A percentile compares a stretch with the other conserved stretches of the same genome.
These are phyloP conservation scores for Viola odorata DNA, from an alignment of 345 rosid genomes.

Conservation along the genomic window DNA sequence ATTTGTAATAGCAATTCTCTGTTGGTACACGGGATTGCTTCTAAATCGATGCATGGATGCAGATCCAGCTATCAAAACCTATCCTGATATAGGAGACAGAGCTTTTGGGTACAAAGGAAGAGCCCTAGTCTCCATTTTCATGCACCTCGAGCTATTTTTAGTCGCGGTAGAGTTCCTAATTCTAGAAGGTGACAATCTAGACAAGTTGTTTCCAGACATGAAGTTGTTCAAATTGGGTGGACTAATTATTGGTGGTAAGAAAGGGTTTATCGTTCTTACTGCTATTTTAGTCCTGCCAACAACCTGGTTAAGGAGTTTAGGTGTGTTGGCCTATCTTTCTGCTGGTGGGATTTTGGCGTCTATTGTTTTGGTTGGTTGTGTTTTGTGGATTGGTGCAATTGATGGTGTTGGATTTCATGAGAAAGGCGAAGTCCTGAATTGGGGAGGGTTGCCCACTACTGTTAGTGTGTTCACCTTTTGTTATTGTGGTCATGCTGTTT, in stretches of 20 bases:
- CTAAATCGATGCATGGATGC: conserved; percentile 48
- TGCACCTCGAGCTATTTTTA: conserved; percentile 51
- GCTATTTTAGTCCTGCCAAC: conserved; percentile 53
- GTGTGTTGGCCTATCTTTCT: conserved; percentile 54
- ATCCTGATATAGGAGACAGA: conserved; percentile 52
- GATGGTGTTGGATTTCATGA: conserved; percentile 55
- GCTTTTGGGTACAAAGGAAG: conserved; percentile 64
- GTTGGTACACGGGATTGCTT: conserved; percentile 64
- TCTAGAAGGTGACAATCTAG: conserved; percentile 61
- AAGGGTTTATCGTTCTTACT: conserved; percentile 46
- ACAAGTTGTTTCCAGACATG: conserved; percentile 48
- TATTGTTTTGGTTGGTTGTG: conserved; percentile 38
- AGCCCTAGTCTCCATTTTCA: conserved; percentile 42
- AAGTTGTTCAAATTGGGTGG: conserved; percentile 25
- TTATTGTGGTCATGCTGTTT: conserved; percentile 60
- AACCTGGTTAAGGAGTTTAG: conserved; percentile 63
- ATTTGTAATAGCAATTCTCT: conserved; percentile 41
- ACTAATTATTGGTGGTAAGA: conserved; percentile 39
- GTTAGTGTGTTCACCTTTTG: conserved; percentile 53
- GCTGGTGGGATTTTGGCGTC: conserved; percentile 62
- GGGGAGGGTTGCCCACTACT: conserved; percentile 50
- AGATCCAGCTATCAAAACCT: conserved; percentile 35
- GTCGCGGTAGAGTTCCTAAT: conserved; percentile 66
- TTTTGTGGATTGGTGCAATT: conserved; percentile 48
- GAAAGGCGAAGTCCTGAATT: conserved; percentile 32